Evolutionary conservation across 2,329 filamentous ascomycete species (phyloP).

Genomic region (Aspergillus sp.): DNA sequence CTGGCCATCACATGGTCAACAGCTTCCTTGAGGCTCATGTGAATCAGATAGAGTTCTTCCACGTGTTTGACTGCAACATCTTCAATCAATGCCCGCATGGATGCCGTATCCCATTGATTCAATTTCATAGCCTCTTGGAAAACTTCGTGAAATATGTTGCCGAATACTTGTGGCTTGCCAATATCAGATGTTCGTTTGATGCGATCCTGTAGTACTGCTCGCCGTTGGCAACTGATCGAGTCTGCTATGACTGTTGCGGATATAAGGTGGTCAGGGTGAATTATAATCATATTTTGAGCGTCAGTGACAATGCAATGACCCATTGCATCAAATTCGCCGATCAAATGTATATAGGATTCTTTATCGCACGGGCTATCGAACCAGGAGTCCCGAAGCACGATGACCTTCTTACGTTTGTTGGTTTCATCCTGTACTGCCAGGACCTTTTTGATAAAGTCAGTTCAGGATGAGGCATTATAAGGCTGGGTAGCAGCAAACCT

Average conservation of each 20-base stretch:
- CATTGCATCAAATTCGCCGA: constrained; percentile 68
- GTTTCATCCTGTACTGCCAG: constrained; percentile 79
- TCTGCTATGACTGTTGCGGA: constrained; percentile 96
- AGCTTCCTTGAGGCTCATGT: constrained; percentile 70
- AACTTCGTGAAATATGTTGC: constrained; percentile 89
- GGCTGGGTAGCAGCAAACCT: constrained; percentile 55
- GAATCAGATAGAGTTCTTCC: constrained; percentile 86
- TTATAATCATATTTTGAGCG: constrained; percentile 77
- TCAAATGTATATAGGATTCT: constrained; percentile 80
- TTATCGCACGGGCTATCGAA: constrained; percentile 72
- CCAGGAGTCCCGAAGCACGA: constrained; percentile 85
- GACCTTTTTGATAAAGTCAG: constrained; percentile 54
- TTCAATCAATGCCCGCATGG: constrained; percentile 66
- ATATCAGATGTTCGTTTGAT: constrained; percentile 86
- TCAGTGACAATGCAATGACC: constrained; percentile 84
- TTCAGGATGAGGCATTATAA: neutral
- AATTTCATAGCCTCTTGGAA: constrained; percentile 86
- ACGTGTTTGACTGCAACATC: constrained; percentile 72
- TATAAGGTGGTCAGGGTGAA: constrained; percentile 93
- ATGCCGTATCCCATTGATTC: constrained; percentile 75
- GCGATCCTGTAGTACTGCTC: constrained; percentile 90
- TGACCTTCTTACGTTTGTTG: constrained; percentile 62
- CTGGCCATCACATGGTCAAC: constrained; percentile 79
- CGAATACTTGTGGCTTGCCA: constrained; percentile 81
- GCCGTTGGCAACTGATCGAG: constrained; percentile 85